Evolutionary conservation across 2,329 filamentous ascomycete genomes (phyloP).

Genomic region (Talaromyces sp.): DNA sequence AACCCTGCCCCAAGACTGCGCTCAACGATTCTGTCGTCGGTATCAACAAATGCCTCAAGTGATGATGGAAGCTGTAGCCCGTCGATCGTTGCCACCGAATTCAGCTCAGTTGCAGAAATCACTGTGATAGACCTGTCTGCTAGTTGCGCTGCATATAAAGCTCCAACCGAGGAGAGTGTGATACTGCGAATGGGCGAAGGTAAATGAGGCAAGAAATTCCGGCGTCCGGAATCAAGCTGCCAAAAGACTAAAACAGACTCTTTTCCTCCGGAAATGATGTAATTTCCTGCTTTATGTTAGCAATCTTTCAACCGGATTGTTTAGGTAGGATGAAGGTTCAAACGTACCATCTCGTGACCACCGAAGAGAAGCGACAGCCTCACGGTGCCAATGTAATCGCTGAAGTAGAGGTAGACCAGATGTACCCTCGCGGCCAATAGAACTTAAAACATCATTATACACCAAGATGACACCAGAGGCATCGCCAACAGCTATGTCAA

Average conservation of each 20-base stretch:
- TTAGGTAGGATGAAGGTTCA: no score
- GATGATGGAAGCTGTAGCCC: constrained; percentile 65
- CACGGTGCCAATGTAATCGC: constrained; percentile 87
- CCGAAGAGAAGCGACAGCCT: constrained; percentile 77
- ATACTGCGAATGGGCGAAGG: constrained; percentile 81
- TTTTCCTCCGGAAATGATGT: constrained; percentile 86
- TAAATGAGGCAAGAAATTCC: constrained; percentile 85
- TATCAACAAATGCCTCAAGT: constrained; percentile 5
- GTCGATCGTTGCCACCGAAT: constrained; percentile 77
- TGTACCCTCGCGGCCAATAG: constrained; percentile 51
- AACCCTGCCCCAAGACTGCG: constrained; percentile 31
- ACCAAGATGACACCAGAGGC: constrained; percentile 73
- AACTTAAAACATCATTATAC: constrained; percentile 71
- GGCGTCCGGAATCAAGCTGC: constrained; percentile 84
- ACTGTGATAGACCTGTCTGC: constrained; percentile 92
- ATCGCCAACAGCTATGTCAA: constrained; percentile 79
- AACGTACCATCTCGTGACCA: constrained; percentile 83
- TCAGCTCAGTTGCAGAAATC: constrained; percentile 83
- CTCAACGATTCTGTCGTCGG: neutral
- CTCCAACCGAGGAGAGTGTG: constrained; percentile 73
- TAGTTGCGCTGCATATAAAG: constrained; percentile 79
- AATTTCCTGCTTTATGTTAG: constrained; percentile 66
- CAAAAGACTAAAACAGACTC: constrained; percentile 89
- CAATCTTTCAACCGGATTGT: neutral
- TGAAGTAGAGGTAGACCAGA: constrained; percentile 51